Base-by-base conservation (phyloP, 2,329 filamentous ascomycete genomes). In the Microcyclosporella mali region DNA sequence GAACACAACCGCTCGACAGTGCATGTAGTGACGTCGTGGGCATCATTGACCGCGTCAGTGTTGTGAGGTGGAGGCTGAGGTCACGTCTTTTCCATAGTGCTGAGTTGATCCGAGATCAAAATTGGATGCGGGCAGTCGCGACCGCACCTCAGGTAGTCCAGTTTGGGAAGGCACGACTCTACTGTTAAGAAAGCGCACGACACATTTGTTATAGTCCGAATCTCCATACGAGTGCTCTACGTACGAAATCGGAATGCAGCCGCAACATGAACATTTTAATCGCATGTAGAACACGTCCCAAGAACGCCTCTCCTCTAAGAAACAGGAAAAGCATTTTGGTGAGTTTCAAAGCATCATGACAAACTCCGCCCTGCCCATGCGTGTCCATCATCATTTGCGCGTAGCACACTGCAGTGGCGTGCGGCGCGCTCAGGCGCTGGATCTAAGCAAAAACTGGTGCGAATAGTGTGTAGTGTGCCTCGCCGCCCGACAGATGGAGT, bases 221-320 rank as follows among this genome's bases (percentile, higher is more conserved):
- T 6, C 21, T 25, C 9, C 21, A 25, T 25, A 25, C 21, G 21
- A 25, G 36, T 50, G 56, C 34, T 51, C 58, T 60, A 59, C 57
- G 49, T 52, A 59, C 53, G 37, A 60, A 52, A 49, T 60, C 57
- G 47, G 51, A 58, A 51, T 60, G 54, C 43, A 60, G 40, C 44
- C 57, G 49, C 41, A 59, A 53, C 49, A 61, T 32, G 41, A 60
- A 60, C 47, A 56, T 50, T 52, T 53, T 56, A 40, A 57, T 51
- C 45, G 52, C 56, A 52, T 52, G 52, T 45, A 58, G 50, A 40
- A 54, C 50, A 51, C 34, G 37, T 41, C 45, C 42, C 40, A 50
- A 44, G 33, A 32, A 49, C 40, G 43, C 55, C 52, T 25, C 21
- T 25, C 46, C 51, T 58, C 50, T 55, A 58, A 52, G 47, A 53